Evolutionary conservation across 441 rosid species (phyloP).

Genomic region (Pelargonium citronellum): DNA sequence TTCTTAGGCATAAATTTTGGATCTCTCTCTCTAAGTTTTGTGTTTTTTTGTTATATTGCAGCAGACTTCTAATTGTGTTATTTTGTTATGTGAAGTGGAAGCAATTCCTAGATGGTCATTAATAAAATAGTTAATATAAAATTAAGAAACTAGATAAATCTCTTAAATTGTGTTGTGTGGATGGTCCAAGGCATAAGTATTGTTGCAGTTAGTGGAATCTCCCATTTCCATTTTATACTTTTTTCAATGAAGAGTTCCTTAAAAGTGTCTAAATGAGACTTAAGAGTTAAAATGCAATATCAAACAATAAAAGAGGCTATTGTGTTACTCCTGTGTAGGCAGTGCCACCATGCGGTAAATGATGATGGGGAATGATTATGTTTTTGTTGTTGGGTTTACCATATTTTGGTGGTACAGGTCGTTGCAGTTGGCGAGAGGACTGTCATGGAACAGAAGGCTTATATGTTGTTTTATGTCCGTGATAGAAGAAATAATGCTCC

Average conservation of each 20-base stretch:
- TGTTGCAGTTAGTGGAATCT: not conserved
- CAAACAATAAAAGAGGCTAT: not conserved
- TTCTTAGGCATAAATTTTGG: too few species aligned
- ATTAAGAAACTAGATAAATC: too few species aligned
- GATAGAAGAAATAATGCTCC: slow-evolving; percentile 48
- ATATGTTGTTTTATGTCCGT: slow-evolving; percentile 94
- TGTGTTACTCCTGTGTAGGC: not conserved
- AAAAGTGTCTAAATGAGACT: not conserved
- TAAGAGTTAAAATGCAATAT: not conserved
- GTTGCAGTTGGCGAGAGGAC: slow-evolving; percentile 65
- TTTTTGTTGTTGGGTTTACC: not conserved
- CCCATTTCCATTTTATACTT: not conserved
- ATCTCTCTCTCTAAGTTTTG: too few species aligned
- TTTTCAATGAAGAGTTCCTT: too few species aligned
- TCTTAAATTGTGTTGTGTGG: too few species aligned
- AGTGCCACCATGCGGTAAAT: not conserved
- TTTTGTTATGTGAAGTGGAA: too few species aligned
- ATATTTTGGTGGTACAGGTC: slow-evolving; percentile 53
- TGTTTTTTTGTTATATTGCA: too few species aligned
- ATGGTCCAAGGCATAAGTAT: not conserved
- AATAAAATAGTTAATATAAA: too few species aligned
- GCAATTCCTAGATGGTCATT: too few species aligned
- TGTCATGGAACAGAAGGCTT: slow-evolving; percentile 86
- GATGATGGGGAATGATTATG: not conserved
- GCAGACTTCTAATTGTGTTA: too few species aligned